A percentile compares a stretch with the other conserved stretches of the same genome.
These are phyloP conservation scores for Epichloe gansuensis DNA, from an alignment of 2,329 filamentous ascomycete genomes.

Conservation along the genomic window DNA sequence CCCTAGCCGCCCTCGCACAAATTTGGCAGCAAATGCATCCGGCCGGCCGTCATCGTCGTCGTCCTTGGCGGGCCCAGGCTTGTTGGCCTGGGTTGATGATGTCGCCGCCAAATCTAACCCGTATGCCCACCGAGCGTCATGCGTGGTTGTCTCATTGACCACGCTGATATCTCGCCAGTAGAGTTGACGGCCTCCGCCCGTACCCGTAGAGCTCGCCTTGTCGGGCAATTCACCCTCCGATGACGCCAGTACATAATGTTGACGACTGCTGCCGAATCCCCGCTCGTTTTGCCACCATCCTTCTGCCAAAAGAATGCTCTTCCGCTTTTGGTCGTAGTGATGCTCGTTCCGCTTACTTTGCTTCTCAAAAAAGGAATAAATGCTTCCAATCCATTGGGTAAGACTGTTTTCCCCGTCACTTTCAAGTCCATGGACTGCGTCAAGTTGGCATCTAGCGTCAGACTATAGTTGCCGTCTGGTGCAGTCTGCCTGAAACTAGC, in stretches of 20 bases:
- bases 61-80: neutral
- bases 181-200: constrained; percentile 23
- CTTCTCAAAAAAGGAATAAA: constrained; percentile 27
- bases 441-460: constrained; percentile 20
- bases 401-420: constrained; percentile 27
- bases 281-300: constrained; percentile 32
- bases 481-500: neutral
- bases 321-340: constrained; percentile 44
- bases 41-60: neutral
- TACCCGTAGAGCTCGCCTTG: neutral
- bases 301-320: constrained; percentile 41
- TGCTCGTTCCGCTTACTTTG: constrained; percentile 12
- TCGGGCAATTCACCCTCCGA: neutral
- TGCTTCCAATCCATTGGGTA: constrained; percentile 49
- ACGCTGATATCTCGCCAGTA: constrained; percentile 47
- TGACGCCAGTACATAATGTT: constrained; percentile 39
- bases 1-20: neutral
- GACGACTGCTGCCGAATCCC: constrained; percentile 42
- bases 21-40: neutral
- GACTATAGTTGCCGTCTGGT: constrained; percentile 3
- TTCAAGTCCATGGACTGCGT: constrained; percentile 29
- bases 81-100: neutral
- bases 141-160: constrained; percentile 38
- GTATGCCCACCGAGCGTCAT: constrained; percentile 28
- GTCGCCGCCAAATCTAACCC: neutral